Evolutionary conservation across 805 yeast genomes (phyloP), one percentile per base, ranked within the genome.

Genomic region (Yueomyces sp.): DNA sequence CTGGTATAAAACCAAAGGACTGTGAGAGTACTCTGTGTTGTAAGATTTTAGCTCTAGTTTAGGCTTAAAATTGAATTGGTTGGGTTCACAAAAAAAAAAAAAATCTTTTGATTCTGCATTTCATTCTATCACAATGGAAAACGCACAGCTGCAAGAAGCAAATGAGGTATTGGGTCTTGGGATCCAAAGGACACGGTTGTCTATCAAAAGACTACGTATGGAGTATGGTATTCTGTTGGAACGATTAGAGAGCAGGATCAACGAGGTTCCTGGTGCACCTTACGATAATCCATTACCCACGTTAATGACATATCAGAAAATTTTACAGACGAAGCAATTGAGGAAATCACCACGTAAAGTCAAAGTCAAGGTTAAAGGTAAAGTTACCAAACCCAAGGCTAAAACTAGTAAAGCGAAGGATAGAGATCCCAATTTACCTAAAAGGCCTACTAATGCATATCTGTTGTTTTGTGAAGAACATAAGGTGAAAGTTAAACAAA

Each of bases 401-500:
- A 54, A 56, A 47, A 61, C 56, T 45, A 55, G 51, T 56, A 63
- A 56, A 47, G 56, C 66, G 52, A 68, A 68, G 42, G 68, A 71
- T 7, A 75, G 87, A 53, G 94, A 87, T 60, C 95, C 95, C 7
- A 79, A 78, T 51, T 71, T 81, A 54, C 96, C 96, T 26, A 85
- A 83, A 53, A 71, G 94, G 54, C 95, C 96, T 4, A 81, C 92
- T 3, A 88, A 87, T 60, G 95, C 96, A 4, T 88, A 87, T 55
- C 68, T 85, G 48, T 74, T 85, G 44, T 87, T 82, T 56, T 88
- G 96, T 63, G 96, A 88, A 46, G 65, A 74, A 65, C 94, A 85
- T 55, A 84, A 84, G 61, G 95, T 85, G 40, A 68, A 73, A 41
- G 72, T 85, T 36, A 77, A 75, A 48, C 69, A 72, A 42, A 76